Conservation (phyloP, 2,329 filamentous ascomycete species). For the Penicillium olsonii region DNA sequence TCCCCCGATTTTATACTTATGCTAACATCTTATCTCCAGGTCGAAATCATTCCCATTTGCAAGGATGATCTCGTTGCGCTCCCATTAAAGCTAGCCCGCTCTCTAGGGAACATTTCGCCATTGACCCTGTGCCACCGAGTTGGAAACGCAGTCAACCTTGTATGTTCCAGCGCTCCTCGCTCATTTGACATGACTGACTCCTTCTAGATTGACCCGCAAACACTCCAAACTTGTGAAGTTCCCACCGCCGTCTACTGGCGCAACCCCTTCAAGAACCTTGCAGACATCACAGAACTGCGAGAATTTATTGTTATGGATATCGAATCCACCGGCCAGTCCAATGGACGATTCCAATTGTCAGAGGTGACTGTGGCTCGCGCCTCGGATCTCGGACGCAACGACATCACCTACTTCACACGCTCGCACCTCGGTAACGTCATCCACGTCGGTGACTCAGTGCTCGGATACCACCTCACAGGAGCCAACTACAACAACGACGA, state of each 20-base stretch:
- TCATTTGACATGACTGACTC: background rate
- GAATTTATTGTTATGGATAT: slow-evolving; percentile 97
- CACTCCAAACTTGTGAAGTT: slow-evolving; percentile 86
- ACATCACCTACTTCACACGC: slow-evolving; percentile 83
- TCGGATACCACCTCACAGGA: slow-evolving; percentile 90
- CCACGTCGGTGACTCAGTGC: slow-evolving; percentile 84
- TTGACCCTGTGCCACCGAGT: slow-evolving; percentile 83
- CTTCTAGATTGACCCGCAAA: slow-evolving; percentile 68
- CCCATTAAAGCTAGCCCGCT: slow-evolving; percentile 84
- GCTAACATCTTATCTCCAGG: background rate
- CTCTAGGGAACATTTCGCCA: slow-evolving; percentile 83
- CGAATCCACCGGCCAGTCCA: slow-evolving; percentile 72
- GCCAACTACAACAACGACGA: slow-evolving; percentile 91
- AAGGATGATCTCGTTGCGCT: slow-evolving; percentile 96
- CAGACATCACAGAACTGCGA: slow-evolving; percentile 79
- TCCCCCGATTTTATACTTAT: background rate
- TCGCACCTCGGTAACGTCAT: slow-evolving; percentile 87
- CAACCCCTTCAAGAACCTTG: slow-evolving; percentile 77
- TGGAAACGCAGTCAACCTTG: slow-evolving; percentile 82
- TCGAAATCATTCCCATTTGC: slow-evolving; percentile 89
- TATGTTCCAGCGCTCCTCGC: slow-evolving; percentile 39
- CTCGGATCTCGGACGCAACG: slow-evolving; percentile 81
- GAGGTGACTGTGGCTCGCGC: slow-evolving; percentile 88
- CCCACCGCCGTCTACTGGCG: slow-evolving; percentile 86
- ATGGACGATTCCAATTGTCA: slow-evolving; percentile 79